phyloP scores from a whole-genome alignment of 2,329 filamentous ascomycete species.

The Phoma sp. region DNA sequence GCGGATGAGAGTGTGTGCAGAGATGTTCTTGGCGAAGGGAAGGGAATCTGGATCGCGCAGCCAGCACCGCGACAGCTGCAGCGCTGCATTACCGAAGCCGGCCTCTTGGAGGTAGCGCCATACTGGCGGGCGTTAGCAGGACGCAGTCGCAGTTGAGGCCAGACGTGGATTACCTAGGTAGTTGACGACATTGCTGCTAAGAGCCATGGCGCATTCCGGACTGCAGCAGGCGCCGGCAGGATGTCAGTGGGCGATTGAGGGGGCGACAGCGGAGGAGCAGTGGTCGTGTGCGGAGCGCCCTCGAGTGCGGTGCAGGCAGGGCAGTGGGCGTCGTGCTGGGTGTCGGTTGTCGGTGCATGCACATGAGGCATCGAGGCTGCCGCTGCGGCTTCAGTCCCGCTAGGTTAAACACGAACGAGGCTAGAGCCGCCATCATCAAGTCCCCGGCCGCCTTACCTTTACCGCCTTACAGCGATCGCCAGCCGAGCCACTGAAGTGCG shows the following conservation, averaged over 20 bases:
- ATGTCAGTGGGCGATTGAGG: neutral
- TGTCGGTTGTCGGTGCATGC: neutral
- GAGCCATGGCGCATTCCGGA: conserved; percentile 50
- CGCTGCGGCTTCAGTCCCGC: neutral
- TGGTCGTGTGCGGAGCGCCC: no score
- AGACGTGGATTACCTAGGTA: conserved; percentile 54
- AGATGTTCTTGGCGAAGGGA: conserved; percentile 65
- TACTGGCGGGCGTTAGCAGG: conserved; percentile 47
- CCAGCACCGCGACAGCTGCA: conserved; percentile 68
- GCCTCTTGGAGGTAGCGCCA: conserved; percentile 62
- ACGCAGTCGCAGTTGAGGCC: neutral
- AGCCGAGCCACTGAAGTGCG: neutral
- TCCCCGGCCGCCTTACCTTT: no score
- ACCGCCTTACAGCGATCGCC: neutral
- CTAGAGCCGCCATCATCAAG: neutral
- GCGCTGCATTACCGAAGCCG: conserved; percentile 62
- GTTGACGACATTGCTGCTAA: conserved; percentile 68
- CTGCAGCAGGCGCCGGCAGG: conserved; percentile 12
- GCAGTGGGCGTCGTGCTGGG: neutral
- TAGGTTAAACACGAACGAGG: neutral
- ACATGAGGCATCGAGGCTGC: neutral
- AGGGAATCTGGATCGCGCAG: conserved; percentile 65
- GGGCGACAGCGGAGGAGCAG: neutral
- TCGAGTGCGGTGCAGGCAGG: no score
- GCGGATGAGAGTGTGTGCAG: conserved; percentile 63